These are phyloP conservation scores for Zygosaccharomyces pseudobailii DNA, from an alignment of 1,139 yeast species.

Conservation along the genomic window DNA sequence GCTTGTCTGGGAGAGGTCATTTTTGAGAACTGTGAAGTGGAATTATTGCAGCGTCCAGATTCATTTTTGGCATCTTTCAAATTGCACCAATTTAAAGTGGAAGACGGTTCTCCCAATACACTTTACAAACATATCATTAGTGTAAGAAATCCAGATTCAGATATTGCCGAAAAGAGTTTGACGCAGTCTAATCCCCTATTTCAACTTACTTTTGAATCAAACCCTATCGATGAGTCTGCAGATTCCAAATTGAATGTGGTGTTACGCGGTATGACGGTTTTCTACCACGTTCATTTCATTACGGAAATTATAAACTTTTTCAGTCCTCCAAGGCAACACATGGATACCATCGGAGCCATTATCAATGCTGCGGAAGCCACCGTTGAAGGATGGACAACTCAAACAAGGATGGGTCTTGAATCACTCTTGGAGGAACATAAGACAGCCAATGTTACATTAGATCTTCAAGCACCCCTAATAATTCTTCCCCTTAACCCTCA, in stretches of 20 bases:
- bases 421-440: slow-evolving; percentile 93
- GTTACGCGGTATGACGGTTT: slow-evolving; percentile 81
- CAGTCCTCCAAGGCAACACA: slow-evolving; percentile 79
- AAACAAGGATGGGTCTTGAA: slow-evolving; percentile 88
- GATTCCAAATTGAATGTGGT: slow-evolving; percentile 73
- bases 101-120: slow-evolving; percentile 74
- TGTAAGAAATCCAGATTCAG: slow-evolving; percentile 51
- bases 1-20: slow-evolving; percentile 66
- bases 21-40: slow-evolving; percentile 78
- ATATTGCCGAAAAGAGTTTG: slow-evolving; percentile 19
- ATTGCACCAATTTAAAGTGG: slow-evolving; percentile 74
- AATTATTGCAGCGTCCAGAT: slow-evolving; percentile 71
- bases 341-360: slow-evolving; percentile 85
- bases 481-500: slow-evolving; percentile 83
- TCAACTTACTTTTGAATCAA: slow-evolving; percentile 73
- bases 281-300: slow-evolving; percentile 76
- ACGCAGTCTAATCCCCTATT: slow-evolving; percentile 56
- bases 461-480: slow-evolving; percentile 88
- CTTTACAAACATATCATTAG: slow-evolving; percentile 84
- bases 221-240: slow-evolving; percentile 79
- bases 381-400: slow-evolving; percentile 82
- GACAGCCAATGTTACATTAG: slow-evolving; percentile 77
- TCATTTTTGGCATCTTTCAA: slow-evolving; percentile 70
- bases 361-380: slow-evolving; percentile 96
- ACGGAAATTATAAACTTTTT: slow-evolving; percentile 73